Evolutionary conservation across 345 rosid species (phyloP).

Genomic region (Gossypium longicalyx): DNA sequence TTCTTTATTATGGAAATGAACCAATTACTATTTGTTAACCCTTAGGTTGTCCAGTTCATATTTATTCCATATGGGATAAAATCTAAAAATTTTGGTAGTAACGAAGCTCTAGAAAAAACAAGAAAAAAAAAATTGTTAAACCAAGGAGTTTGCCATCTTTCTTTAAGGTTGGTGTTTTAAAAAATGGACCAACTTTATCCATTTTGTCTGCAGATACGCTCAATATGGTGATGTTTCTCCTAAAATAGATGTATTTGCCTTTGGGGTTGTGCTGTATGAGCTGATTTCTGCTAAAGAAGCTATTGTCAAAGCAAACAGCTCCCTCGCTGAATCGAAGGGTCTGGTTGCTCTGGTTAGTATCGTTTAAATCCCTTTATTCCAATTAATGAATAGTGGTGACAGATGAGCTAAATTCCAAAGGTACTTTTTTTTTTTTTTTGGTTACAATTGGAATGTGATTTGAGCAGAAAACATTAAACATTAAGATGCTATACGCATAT

Average conservation of each 20-base stretch:
- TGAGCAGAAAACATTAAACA: background rate
- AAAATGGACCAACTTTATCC: background rate
- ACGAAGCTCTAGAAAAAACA: background rate
- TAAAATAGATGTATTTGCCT: slow-evolving; percentile 88
- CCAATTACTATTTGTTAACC: background rate
- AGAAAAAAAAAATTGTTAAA: too few species aligned
- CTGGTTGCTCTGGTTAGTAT: slow-evolving; percentile 80
- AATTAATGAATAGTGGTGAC: background rate
- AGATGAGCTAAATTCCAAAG: background rate
- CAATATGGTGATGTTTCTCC: slow-evolving; percentile 85
- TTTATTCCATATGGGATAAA: background rate
- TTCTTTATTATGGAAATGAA: background rate
- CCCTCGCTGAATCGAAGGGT: slow-evolving; percentile 60
- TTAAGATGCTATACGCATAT: background rate
- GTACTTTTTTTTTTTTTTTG: background rate
- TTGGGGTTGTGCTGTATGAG: slow-evolving; percentile 94
- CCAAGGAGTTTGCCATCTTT: background rate
- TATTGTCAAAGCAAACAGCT: slow-evolving; percentile 52
- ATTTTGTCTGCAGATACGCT: slow-evolving; percentile 58
- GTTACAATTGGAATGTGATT: background rate
- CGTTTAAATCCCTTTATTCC: slow-evolving; percentile 14
- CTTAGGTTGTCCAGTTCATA: background rate
- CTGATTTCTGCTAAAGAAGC: slow-evolving; percentile 91
- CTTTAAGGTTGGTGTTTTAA: background rate
- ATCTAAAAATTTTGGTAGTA: background rate